Evolutionary conservation across 2,329 filamentous ascomycete genomes (phyloP).

Genomic region (Aureobasidium sp.): DNA sequence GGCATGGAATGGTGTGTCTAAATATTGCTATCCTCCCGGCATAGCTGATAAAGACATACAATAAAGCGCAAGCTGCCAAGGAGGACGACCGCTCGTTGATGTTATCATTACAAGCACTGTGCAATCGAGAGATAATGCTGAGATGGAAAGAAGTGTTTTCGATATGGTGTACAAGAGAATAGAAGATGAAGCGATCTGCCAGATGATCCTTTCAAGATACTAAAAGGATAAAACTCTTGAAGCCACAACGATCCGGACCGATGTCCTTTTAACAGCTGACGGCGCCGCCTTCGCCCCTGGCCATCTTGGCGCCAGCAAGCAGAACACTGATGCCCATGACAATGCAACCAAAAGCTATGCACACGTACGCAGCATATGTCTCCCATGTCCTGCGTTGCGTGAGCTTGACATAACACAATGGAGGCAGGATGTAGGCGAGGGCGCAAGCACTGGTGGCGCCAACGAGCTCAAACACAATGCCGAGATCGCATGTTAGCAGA

Average conservation of each 20-base stretch:
- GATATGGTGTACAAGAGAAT: neutral
- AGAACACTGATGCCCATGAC: slow-evolving; percentile 79
- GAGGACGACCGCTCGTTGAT: neutral
- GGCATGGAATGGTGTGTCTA: neutral
- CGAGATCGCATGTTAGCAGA: slow-evolving; percentile 85
- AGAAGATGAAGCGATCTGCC: neutral
- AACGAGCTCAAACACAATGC: slow-evolving; percentile 90
- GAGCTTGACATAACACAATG: slow-evolving; percentile 90
- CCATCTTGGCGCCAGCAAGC: slow-evolving; percentile 64
- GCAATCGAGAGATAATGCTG: neutral
- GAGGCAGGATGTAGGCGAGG: slow-evolving; percentile 90
- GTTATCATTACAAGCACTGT: neutral
- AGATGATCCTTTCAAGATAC: neutral
- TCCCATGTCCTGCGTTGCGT: slow-evolving; percentile 57
- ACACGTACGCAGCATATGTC: slow-evolving; percentile 58
- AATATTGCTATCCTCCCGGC: neutral
- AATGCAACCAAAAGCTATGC: slow-evolving; percentile 67
- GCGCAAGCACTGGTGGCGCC: slow-evolving; percentile 91
- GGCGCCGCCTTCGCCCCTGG: slow-evolving; percentile 22
- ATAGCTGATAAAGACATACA: neutral
- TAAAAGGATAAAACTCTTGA: neutral
- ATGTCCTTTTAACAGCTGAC: neutral
- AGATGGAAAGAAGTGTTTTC: neutral
- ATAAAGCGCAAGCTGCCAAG: neutral
- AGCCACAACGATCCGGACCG: too few species aligned